Conservation (phyloP, 2,329 filamentous ascomycete genomes). For the Claviceps sp. region DNA sequence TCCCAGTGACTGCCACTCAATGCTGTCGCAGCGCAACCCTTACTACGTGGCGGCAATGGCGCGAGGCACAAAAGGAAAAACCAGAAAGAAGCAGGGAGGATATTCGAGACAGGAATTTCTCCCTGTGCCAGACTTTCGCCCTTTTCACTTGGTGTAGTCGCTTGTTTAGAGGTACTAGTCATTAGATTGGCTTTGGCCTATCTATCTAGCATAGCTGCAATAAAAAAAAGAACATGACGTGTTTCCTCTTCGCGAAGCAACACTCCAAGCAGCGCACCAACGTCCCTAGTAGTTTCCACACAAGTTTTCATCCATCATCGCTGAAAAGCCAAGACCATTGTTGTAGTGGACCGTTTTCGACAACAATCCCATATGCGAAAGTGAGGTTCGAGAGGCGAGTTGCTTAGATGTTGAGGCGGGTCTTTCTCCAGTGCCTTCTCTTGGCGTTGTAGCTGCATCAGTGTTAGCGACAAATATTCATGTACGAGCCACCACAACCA, state of each 20-base stretch:
- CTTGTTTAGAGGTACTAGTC: no score
- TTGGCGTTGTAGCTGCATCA: constrained; percentile 92
- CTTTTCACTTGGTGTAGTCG: no score
- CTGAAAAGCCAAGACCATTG: constrained; percentile 15
- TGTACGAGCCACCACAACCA: neutral
- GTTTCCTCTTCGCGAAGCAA: neutral
- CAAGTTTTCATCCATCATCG: constrained; percentile 8
- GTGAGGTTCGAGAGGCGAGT: constrained; percentile 23
- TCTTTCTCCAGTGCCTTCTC: constrained; percentile 99
- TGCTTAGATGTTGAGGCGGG: constrained; percentile 92
- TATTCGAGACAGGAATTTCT: no score
- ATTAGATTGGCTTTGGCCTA: neutral
- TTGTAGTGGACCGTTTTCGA: neutral
- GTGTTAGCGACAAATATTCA: constrained; percentile 7
- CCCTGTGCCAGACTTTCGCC: no score
- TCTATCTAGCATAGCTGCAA: no score
- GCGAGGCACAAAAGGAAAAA: no score
- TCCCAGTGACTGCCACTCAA: no score
- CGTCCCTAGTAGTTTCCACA: constrained; percentile 4
- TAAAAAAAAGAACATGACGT: no score
- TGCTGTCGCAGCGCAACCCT: no score
- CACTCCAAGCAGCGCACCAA: constrained; percentile 12
- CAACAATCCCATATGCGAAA: constrained; percentile 2
- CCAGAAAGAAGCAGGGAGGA: no score
- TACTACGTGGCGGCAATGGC: no score